Base-by-base conservation (phyloP, 2,329 filamentous ascomycete genomes). In the Penicillium sp. region DNA sequence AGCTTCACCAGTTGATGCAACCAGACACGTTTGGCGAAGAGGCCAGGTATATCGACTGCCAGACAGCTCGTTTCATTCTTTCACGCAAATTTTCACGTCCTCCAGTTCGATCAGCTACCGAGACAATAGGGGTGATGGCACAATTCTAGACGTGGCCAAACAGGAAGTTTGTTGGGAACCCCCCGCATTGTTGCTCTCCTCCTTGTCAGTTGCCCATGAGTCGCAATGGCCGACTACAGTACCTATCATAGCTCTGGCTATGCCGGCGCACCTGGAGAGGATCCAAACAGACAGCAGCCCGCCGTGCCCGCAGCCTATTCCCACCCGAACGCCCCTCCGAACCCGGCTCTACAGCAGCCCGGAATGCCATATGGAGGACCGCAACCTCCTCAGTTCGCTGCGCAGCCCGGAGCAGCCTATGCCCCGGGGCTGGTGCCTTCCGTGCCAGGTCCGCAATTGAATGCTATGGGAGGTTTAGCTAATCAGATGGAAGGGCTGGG, bases 401-500 rank as follows among this genome's bases (percentile, higher is more conserved):
- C 62, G 9, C 62, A 61, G 52, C 61, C 68, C 14, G 63, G 66
- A 48, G 61, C 63, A 40, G 63, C 62, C 30, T 69, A 73, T 53
- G 64, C 65, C 62, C 59, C 61, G 26, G 61, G 62, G 18, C 62
- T 66, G 26, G 20, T 35, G 16, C 67, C 70, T 53, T 57, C 64
- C 23, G 60, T 60, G 9, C 61, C 65, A 48, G 58, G 57, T 12
- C 62, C 66, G n/a, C 65, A 60, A 43, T 65, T 68, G 33, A 67
- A 72, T 28, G 58, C 63, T 30, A 70, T 78, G 65, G 71, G 68
- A 23, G 75, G 74, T 3, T 63, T 81, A 52, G 63, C 74, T 12
- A 81, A 85, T 55, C 91, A 95, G 72, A 88, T 96, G 87, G 86
- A 87, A 43, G 85, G 85, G 59, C 83, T 95, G 82, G 86, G 81